Evolutionary conservation across 2,329 filamentous ascomycete species (phyloP).

Genomic region (Exophiala lecanii-corni): DNA sequence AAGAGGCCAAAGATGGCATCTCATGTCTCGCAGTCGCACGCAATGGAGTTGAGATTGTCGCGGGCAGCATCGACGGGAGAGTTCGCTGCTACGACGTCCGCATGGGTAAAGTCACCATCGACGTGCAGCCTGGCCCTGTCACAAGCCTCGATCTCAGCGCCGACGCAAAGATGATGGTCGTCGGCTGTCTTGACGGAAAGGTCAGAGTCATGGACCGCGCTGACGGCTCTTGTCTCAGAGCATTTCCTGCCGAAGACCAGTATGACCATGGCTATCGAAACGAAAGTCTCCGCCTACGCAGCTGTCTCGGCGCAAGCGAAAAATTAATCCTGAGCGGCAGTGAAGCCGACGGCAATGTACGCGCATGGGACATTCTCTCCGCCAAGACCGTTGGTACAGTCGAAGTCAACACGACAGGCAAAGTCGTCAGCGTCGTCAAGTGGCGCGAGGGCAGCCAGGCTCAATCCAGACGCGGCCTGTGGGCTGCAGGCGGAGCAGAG

Average conservation of each 20-base stretch:
- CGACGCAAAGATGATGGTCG: constrained; percentile 70
- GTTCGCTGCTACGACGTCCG: constrained; percentile 78
- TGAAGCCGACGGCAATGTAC: constrained; percentile 65
- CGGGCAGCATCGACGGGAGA: constrained; percentile 78
- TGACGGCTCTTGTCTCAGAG: constrained; percentile 67
- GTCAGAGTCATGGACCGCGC: constrained; percentile 76
- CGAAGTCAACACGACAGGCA: constrained; percentile 18
- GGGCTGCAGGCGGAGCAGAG: constrained; percentile 25
- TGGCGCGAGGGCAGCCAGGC: constrained; percentile 24
- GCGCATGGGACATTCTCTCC: constrained; percentile 79
- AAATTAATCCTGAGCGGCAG: constrained; percentile 75
- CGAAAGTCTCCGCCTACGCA: constrained; percentile 67
- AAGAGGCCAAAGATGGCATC: constrained; percentile 66
- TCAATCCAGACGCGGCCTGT: constrained; percentile 19
- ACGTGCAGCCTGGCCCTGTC: constrained; percentile 64
- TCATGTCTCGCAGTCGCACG: constrained; percentile 14
- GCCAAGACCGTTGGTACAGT: constrained; percentile 46
- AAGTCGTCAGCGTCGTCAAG: constrained; percentile 25
- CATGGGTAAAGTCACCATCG: constrained; percentile 64
- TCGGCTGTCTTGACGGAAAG: constrained; percentile 69
- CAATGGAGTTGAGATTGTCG: constrained; percentile 49
- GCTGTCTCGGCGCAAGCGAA: constrained; percentile 70
- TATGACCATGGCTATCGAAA: constrained; percentile 48
- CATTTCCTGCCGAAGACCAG: constrained; percentile 49
- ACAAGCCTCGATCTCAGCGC: constrained; percentile 68